phyloP scores from a whole-genome alignment of 2,329 filamentous ascomycete genomes.

The Talaromyces sp. region DNA sequence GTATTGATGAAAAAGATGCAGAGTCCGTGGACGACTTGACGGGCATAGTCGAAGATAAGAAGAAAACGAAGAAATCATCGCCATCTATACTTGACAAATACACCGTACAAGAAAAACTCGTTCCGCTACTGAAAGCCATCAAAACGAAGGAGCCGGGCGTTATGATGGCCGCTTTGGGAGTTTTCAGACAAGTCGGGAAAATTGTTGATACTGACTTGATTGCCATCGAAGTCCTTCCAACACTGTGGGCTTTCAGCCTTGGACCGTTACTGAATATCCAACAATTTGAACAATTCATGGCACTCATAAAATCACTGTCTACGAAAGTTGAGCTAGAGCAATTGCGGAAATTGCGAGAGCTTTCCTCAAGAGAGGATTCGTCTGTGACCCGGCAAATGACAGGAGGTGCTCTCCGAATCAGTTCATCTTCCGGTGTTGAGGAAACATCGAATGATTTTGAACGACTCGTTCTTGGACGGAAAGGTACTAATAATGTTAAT shows the following conservation, averaged over 20 bases:
- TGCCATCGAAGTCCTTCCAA: slow-evolving; percentile 83
- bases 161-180: slow-evolving; percentile 87
- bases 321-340: slow-evolving; percentile 83
- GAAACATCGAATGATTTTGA: slow-evolving; percentile 73
- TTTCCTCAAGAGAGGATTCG: slow-evolving; percentile 60
- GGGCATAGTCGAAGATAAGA: slow-evolving; percentile 55
- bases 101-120: slow-evolving; percentile 95
- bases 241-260: slow-evolving; percentile 87
- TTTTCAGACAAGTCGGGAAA: slow-evolving; percentile 77
- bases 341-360: slow-evolving; percentile 78
- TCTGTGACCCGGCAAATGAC: slow-evolving; percentile 39
- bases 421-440: slow-evolving; percentile 48
- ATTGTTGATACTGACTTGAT: slow-evolving; percentile 86
- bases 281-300: slow-evolving; percentile 89
- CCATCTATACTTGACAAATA: slow-evolving; percentile 91
- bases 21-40: slow-evolving; percentile 67
- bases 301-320: slow-evolving; percentile 77
- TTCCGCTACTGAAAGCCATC: slow-evolving; percentile 84
- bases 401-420: slow-evolving; percentile 27
- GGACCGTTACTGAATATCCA: slow-evolving; percentile 82
- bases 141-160: slow-evolving; percentile 98
- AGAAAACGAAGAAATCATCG: slow-evolving; percentile 60
- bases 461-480: slow-evolving; percentile 76
- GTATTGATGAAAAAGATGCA: slow-evolving; percentile 51
- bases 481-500: slow-evolving; percentile 34